These are phyloP conservation scores for Neobulgaria alba DNA, from an alignment of 2,329 filamentous ascomycete species.

Conservation along the genomic window DNA sequence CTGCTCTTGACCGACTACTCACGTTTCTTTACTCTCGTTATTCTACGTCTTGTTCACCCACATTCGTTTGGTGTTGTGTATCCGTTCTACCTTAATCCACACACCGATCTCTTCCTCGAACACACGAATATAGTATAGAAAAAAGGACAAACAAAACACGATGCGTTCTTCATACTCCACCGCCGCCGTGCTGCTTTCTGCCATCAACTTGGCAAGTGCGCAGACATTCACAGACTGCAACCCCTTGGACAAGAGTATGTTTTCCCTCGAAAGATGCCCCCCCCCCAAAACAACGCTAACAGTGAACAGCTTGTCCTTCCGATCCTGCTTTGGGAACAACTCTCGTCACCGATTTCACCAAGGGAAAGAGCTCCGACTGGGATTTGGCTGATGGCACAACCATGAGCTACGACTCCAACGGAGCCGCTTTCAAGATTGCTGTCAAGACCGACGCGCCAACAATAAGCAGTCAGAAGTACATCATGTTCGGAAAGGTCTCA, in stretches of 20 bases:
- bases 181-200: constrained; percentile 14
- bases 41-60: too few relatives aligned
- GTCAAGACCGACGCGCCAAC: constrained; percentile 40
- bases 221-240: constrained; percentile 39
- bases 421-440: constrained; percentile 41
- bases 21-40: too few relatives aligned
- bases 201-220: constrained; percentile 24
- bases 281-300: too few relatives aligned
- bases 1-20: too few relatives aligned
- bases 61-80: too few relatives aligned
- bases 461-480: constrained; percentile 37
- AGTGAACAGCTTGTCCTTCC: constrained; percentile 31
- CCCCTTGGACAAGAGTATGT: constrained; percentile 32
- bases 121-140: too few relatives aligned
- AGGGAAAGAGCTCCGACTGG: constrained; percentile 41
- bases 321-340: constrained; percentile 34
- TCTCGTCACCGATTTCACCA: constrained; percentile 36
- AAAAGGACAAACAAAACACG: too few relatives aligned
- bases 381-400: constrained; percentile 41
- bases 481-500: constrained; percentile 44
- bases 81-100: too few relatives aligned
- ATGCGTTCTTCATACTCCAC: constrained; percentile 20
- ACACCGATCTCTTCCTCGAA: too few relatives aligned
- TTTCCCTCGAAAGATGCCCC: too few relatives aligned
- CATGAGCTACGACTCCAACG: constrained; percentile 33